phyloP scores from a whole-genome alignment of 805 yeast genomes.

The Saturnispora halmiae region DNA sequence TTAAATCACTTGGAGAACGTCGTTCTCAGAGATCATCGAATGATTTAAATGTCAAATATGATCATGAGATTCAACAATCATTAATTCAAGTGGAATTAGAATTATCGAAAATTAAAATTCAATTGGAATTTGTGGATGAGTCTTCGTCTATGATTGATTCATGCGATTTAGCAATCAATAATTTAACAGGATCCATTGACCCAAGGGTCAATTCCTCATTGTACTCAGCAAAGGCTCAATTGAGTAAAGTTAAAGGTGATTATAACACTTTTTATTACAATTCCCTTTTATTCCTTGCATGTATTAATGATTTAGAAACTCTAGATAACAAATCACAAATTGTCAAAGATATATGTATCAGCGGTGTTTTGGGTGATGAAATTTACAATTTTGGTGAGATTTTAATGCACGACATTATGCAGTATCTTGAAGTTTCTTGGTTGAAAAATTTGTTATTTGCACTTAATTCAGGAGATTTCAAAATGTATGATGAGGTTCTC shows the following conservation, averaged over 20 bases:
- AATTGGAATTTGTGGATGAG: constrained; percentile 41
- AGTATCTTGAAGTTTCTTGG: constrained; percentile 46
- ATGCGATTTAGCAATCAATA: constrained; percentile 49
- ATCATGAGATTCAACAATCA: constrained; percentile 38
- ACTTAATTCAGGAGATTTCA: constrained; percentile 71
- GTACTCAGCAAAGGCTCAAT: constrained; percentile 71
- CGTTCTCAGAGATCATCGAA: constrained; percentile 18
- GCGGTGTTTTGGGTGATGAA: constrained; percentile 85
- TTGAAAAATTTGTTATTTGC: constrained; percentile 58
- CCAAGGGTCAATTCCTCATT: constrained; percentile 70
- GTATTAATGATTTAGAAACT: constrained; percentile 42
- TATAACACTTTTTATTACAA: constrained; percentile 76
- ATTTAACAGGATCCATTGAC: constrained; percentile 42
- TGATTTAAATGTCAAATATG: constrained; percentile 22
- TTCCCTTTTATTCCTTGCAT: constrained; percentile 73
- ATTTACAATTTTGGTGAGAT: constrained; percentile 95
- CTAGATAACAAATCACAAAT: constrained; percentile 31
- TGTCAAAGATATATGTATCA: constrained; percentile 69
- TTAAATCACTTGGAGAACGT: constrained; percentile 33
- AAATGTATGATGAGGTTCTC: constrained; percentile 36
- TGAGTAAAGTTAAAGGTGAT: constrained; percentile 65
- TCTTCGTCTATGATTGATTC: constrained; percentile 63
- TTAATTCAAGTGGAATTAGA: constrained; percentile 54
- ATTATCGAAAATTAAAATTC: constrained; percentile 61
- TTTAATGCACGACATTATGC: constrained; percentile 76